A percentile compares a stretch with the other conserved stretches of the same genome.
Conservation (phyloP, 768 basidiomycete species). For the Zangia roseola region DNA sequence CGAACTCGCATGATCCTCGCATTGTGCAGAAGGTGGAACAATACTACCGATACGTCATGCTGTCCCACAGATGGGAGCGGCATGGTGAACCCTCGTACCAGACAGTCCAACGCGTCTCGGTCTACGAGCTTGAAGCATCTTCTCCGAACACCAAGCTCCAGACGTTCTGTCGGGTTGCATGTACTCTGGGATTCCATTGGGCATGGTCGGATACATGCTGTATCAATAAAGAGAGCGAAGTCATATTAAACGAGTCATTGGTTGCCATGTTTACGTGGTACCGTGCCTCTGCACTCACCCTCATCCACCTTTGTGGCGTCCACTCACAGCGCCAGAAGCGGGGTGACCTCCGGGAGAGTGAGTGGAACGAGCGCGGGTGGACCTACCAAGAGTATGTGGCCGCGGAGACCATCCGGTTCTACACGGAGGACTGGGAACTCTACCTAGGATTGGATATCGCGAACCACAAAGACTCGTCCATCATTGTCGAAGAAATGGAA, state of each 20-base stretch:
- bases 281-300: too few relatives aligned
- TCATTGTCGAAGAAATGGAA: slow-evolving; percentile 9
- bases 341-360: slow-evolving; percentile 1
- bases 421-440: too few relatives aligned
- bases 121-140: slow-evolving; percentile 2
- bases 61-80: slow-evolving; percentile 10
- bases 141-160: slow-evolving; percentile 3
- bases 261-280: too few relatives aligned
- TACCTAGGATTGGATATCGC: background rate
- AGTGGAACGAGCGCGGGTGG: too few relatives aligned
- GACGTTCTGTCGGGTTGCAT: background rate
- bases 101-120: background rate
- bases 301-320: too few relatives aligned
- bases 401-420: slow-evolving; percentile 2
- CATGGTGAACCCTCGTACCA: slow-evolving; percentile 2
- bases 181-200: slow-evolving; percentile 5
- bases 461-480: slow-evolving; percentile 11
- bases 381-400: too few relatives aligned
- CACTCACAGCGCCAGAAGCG: background rate
- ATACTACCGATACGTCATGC: slow-evolving; percentile 14
- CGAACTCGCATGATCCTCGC: background rate
- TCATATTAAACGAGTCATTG: too few relatives aligned
- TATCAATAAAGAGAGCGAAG: too few relatives aligned
- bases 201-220: slow-evolving; percentile 14
- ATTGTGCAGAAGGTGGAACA: slow-evolving; percentile 2